Evolutionary conservation across 2,329 filamentous ascomycete species (phyloP).

Genomic region (Aspergillus tamarii): DNA sequence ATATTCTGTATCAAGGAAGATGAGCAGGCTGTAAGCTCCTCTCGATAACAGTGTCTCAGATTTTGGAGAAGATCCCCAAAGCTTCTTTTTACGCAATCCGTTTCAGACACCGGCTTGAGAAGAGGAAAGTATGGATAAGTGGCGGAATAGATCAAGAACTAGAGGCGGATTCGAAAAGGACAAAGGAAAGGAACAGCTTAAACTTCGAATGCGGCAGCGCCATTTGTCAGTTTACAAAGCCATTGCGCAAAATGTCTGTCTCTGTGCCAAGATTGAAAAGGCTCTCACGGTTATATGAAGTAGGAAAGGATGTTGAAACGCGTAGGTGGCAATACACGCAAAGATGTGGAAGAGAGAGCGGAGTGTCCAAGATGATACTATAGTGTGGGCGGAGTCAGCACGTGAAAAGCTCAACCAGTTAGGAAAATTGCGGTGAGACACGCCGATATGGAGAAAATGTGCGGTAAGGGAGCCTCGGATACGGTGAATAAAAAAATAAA

Average conservation of each 20-base stretch:
- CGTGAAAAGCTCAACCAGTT: constrained; percentile 8
- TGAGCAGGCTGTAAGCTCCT: neutral
- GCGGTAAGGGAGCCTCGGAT: neutral
- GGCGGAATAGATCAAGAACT: constrained; percentile 6
- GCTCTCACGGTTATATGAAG: neutral
- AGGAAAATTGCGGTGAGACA: constrained; percentile 14
- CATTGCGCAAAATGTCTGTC: neutral
- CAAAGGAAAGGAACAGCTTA: constrained; percentile 15
- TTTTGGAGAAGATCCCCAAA: neutral
- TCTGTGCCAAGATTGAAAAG: constrained; percentile 1
- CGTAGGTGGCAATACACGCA: neutral
- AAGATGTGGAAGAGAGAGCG: constrained; percentile 9
- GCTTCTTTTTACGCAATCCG: neutral
- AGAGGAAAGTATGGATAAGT: constrained; percentile 2
- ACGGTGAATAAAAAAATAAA: neutral
- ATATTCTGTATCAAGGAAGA: neutral
- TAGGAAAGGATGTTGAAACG: neutral
- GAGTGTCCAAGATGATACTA: neutral
- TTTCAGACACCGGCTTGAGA: neutral
- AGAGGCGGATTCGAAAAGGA: constrained; percentile 12
- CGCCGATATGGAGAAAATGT: neutral
- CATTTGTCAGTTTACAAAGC: constrained; percentile 26
- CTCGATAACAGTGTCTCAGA: neutral
- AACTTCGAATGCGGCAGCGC: constrained; percentile 18
- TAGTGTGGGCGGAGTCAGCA: constrained; percentile 13